Base-by-base conservation (phyloP, 2,329 filamentous ascomycete species). In the Anthostomella pinea region DNA sequence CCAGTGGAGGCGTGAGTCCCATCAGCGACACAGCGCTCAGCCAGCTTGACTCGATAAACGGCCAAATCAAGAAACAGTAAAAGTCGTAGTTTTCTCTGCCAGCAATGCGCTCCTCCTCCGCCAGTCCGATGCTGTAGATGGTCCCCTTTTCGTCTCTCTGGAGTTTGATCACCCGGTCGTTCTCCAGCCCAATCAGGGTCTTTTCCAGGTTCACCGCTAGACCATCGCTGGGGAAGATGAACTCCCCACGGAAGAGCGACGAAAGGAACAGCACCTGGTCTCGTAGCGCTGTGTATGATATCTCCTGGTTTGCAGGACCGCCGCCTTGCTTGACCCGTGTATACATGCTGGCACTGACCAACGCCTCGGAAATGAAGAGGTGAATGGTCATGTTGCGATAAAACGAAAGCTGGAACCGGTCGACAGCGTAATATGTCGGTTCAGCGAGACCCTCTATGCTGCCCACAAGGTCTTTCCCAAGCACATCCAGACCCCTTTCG, bases 321-420 rank as follows among this genome's bases (percentile, higher is more conserved):
- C 91, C 91, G 11, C 93, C 93, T 45, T 81, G 81, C 63, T 98
- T 98, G 36, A 97, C 85, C 28, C 80, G 79, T 0, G 83, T 93
- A 62, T 98, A 98, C 73, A 98, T 83, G 18, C 86, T 86, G 4
- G 83, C 87, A 43, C 87, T 93, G 15, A 97, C 87, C 4, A 98
- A 72, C 0, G 91, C 86, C 59, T 97, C 90, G 2, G 88, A 85
- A 39, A 98, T 93, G 62, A 98, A 98, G 5, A 98, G 76, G 59
- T 98, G 93, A 44, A 98, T 98, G 0, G 91, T 96, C 93, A 97
- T 97, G 64, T 98, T 98, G 34, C 93, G 83, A 66, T 98, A 98
- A 64, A 98, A 98, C 0, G 89, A 95, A 8, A 98, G 76, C 59
- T 98, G 93, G 69, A 98, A 98, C 35, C 89, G 79, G 61, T 98